Conservation (phyloP, 73 alveolate species). For the Paramecium sexaurelia region DNA sequence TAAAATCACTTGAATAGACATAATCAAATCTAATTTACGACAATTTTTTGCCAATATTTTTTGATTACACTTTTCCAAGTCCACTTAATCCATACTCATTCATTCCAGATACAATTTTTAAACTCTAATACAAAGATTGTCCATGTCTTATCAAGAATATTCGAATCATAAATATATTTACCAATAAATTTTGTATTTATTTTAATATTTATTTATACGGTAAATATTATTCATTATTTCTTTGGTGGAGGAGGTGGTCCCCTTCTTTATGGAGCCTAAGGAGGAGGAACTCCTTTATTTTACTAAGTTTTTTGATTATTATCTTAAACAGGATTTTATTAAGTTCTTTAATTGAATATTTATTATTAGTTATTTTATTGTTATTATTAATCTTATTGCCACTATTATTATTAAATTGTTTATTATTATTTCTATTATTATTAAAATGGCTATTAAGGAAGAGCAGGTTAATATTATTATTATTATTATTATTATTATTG, state of each 20-base stretch:
- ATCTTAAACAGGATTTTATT: background rate
- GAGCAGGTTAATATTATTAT: background rate
- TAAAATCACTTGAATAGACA: constrained; percentile 28
- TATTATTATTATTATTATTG: background rate
- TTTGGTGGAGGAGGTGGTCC: constrained; percentile 55
- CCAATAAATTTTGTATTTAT: background rate
- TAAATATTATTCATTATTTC: background rate
- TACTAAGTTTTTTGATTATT: background rate
- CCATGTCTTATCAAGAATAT: constrained; percentile 48
- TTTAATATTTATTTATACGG: constrained; percentile 17
- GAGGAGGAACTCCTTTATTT: constrained; percentile 3
- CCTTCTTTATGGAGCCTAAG: background rate
- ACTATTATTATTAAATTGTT: background rate
- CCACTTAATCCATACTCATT: constrained; percentile 41
- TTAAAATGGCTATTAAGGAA: background rate
- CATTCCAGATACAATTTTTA: constrained; percentile 30
- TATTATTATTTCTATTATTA: background rate
- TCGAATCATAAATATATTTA: background rate
- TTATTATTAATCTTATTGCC: background rate
- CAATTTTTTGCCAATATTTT: background rate
- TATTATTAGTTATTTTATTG: background rate
- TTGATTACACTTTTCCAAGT: background rate
- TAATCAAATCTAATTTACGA: background rate
- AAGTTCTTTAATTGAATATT: background rate
- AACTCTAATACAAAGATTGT: constrained; percentile 4